phyloP scores from a whole-genome alignment of 139 green algal genomes.

The Zygnema circumcarinatum region DNA sequence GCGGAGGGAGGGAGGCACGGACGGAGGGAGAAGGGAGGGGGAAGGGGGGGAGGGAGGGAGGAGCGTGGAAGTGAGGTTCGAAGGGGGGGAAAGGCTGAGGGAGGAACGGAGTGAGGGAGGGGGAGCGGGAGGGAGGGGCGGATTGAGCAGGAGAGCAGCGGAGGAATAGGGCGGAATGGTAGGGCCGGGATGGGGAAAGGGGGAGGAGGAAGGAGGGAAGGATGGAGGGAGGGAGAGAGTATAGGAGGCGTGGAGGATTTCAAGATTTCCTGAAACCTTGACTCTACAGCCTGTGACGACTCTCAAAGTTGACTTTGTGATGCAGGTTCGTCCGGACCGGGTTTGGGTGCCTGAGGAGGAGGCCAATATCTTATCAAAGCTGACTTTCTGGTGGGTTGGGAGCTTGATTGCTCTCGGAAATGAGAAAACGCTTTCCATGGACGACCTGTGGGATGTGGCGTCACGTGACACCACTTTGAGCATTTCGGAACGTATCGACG shows the following conservation, averaged over 20 bases:
- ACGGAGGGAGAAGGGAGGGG: too few relatives aligned
- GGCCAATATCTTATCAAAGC: background rate
- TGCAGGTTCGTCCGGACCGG: background rate
- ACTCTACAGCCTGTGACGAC: background rate
- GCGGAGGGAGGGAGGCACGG: too few relatives aligned
- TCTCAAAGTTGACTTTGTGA: too few relatives aligned
- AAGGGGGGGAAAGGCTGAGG: background rate
- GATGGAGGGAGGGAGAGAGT: background rate
- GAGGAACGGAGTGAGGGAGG: background rate
- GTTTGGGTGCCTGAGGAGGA: slow-evolving; percentile 42
- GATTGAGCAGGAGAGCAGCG: too few relatives aligned
- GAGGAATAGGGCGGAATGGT: too few relatives aligned
- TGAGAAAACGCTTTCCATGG: background rate
- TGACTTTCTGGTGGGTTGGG: slow-evolving; percentile 24
- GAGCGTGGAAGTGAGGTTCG: background rate
- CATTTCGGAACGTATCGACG: slow-evolving; percentile 16
- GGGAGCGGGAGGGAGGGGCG: background rate
- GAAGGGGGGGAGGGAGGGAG: background rate
- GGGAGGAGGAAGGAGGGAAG: background rate
- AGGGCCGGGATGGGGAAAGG: too few relatives aligned
- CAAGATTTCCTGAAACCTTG: background rate
- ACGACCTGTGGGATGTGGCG: slow-evolving; percentile 43
- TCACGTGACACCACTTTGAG: background rate
- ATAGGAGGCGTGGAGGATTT: background rate
- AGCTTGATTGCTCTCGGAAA: slow-evolving; percentile 30